phyloP scores from a whole-genome alignment of 768 basidiomycete genomes.

The Trametes elegans region DNA sequence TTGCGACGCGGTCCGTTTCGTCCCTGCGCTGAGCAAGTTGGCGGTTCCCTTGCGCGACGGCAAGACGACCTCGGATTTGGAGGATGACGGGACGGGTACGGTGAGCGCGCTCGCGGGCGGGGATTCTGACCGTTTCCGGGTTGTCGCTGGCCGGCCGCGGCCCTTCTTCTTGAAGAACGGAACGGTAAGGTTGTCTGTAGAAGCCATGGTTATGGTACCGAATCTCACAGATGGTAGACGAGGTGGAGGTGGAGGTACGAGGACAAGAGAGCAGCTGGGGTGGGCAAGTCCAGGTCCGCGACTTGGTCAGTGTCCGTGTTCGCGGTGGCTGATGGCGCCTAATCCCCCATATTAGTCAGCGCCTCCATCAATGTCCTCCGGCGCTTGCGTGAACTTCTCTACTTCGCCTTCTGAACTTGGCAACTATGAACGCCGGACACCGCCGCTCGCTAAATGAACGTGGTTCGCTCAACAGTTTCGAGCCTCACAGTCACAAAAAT shows the following conservation, averaged over 20 bases:
- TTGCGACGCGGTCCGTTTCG: constrained; percentile 58
- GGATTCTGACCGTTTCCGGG: constrained; percentile 72
- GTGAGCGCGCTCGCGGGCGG: constrained; percentile 41
- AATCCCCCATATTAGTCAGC: constrained; percentile 6
- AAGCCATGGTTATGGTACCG: constrained; percentile 3
- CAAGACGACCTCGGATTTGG: constrained; percentile 72
- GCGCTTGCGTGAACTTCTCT: background rate
- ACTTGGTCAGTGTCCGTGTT: background rate
- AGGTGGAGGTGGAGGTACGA: background rate
- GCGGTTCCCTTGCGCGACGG: constrained; percentile 65
- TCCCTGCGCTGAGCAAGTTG: constrained; percentile 78
- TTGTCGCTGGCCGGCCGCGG: constrained; percentile 71
- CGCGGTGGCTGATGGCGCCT: constrained; percentile 1
- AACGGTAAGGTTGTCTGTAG: constrained; percentile 46
- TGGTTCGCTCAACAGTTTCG: background rate
- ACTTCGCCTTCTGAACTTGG: background rate
- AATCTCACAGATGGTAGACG: too few species aligned
- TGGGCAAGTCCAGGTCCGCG: background rate
- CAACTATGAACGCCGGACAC: too few species aligned
- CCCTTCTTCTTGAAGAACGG: constrained; percentile 91
- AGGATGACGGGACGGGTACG: constrained; percentile 32
- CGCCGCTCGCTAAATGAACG: background rate
- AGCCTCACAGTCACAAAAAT: too few species aligned
- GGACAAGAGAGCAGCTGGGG: background rate
- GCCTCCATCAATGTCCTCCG: background rate